Percentiles rank a stretch among this genome's conserved stretches.
These are phyloP conservation scores for Ustilago cynodontis DNA, from an alignment of 1,284 basidiomycete genomes.

Conservation along the genomic window DNA sequence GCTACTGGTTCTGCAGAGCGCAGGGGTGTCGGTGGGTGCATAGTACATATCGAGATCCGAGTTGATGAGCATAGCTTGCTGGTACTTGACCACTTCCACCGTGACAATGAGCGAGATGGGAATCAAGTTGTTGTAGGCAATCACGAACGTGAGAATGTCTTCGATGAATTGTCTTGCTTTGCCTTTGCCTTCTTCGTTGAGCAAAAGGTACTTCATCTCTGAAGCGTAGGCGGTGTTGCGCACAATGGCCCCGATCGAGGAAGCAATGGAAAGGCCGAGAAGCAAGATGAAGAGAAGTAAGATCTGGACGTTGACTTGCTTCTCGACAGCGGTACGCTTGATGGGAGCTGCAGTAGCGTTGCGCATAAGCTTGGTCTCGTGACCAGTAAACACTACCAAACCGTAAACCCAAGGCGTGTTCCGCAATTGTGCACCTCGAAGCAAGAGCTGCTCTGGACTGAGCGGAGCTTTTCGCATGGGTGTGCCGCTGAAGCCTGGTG, in stretches of 20 bases:
- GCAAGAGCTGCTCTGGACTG: conserved; percentile 91
- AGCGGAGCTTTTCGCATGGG: conserved; percentile 77
- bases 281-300: conserved; percentile 93
- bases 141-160: conserved; percentile 98
- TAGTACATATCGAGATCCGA: conserved; percentile 86
- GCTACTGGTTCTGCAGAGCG: conserved; percentile 94
- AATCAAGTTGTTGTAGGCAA: conserved; percentile 98
- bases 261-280: conserved; percentile 87
- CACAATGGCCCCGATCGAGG: conserved; percentile 90
- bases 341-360: conserved; percentile 90
- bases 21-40: conserved; percentile 91
- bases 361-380: conserved; percentile 98
- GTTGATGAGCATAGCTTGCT: conserved; percentile 97
- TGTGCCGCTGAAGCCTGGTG: conserved; percentile 64
- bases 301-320: conserved; percentile 96
- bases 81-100: conserved; percentile 99
- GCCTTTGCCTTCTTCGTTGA: conserved; percentile 63
- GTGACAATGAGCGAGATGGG: conserved; percentile 99
- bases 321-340: conserved; percentile 95
- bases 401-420: conserved; percentile 98
- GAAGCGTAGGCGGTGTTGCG: conserved; percentile 56
- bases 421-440: conserved; percentile 93
- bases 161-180: conserved; percentile 70
- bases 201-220: conserved; percentile 64
- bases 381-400: conserved; percentile 92